Base-by-base conservation (phyloP, 345 rosid genomes). In the Hevea brasiliensis region DNA sequence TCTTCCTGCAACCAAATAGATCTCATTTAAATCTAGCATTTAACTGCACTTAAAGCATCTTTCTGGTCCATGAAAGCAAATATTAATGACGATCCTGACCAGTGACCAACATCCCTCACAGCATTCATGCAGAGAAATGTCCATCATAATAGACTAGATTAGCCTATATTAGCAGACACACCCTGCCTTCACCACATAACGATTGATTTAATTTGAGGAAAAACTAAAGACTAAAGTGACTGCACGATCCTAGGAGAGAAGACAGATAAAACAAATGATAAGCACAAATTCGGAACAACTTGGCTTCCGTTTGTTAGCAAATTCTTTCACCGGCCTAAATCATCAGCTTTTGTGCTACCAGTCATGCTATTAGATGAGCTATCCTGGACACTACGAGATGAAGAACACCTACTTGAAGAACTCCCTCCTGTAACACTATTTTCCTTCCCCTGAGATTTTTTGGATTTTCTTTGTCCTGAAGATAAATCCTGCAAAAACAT, bases 281-380 rank as follows among this genome's bases (percentile, higher is more conserved):
- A 44, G 23, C n/a, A 29, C 42, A 42, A 63, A 24, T 60, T 47
- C 24, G 42, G 60, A 37, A 60, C 61, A 71, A 72, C 74, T 73
- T 62, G 72, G 61, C 57, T 35, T 44, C 17, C 45, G 8, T 23
- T 32, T 17, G n/a, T 40, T 60, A 26, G 14, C 66, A 44, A 74
- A 32, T 40, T 61, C 41, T 80, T 65, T 51, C n/a, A 70, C 12
- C 29, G 23, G 48, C 60, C 63, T 61, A 44, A 13, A 10, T 85
- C 88, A 26, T 76, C 83, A 40, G 75, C 79, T 68, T 79, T 85
- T 53, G 74, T 77, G 73, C 83, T 86, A 72, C 87, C 92, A 44
- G 74, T 89, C 56, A 88, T 72, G 62, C 97, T 92, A 83, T 82
- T 80, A 26, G 96, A 86, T 70, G 97, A 89, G 83, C 96, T 90